phyloP scores from a whole-genome alignment of 78 protist genomes.

The Dictyostelium citrinum region DNA sequence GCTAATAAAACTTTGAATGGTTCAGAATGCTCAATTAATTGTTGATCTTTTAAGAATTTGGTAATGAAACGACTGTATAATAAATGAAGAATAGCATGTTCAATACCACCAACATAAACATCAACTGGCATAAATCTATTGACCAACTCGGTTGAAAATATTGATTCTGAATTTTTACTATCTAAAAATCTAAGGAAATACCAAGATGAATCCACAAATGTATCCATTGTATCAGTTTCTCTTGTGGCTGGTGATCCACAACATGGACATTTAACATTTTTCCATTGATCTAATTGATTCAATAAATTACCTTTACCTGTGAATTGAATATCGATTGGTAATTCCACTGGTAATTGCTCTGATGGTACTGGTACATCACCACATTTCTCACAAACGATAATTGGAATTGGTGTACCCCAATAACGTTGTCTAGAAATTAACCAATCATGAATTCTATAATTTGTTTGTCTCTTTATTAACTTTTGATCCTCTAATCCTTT shows the following conservation, averaged over 20 bases:
- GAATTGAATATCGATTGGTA: slow-evolving; percentile 77
- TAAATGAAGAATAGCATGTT: slow-evolving; percentile 96
- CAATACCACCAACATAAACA: slow-evolving; percentile 94
- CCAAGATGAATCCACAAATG: slow-evolving; percentile 95
- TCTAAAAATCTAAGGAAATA: slow-evolving; percentile 86
- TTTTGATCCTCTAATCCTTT: not conserved
- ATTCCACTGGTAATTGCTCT: slow-evolving; percentile 84
- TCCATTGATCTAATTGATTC: slow-evolving; percentile 51
- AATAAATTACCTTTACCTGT: slow-evolving; percentile 70
- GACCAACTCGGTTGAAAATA: not conserved
- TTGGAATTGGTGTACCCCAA: slow-evolving; percentile 97
- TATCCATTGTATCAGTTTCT: slow-evolving; percentile 95
- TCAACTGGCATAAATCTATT: slow-evolving; percentile 88
- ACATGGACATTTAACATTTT: slow-evolving; percentile 73
- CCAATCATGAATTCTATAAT: slow-evolving; percentile 94
- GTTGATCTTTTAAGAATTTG: slow-evolving; percentile 66
- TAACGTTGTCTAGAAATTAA: slow-evolving; percentile 93
- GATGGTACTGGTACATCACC: slow-evolving; percentile 89
- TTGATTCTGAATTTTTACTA: slow-evolving; percentile 28
- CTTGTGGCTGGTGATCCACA: slow-evolving; percentile 82
- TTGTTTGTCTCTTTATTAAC: not conserved
- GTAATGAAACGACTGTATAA: slow-evolving; percentile 94
- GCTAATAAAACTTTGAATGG: slow-evolving; percentile 83
- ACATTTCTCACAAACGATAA: slow-evolving; percentile 84
- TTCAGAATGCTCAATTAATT: slow-evolving; percentile 49